These are phyloP conservation scores for Dendrocalamus latiflorus DNA, from an alignment of 202 grass and related monocot genomes.

Conservation along the genomic window DNA sequence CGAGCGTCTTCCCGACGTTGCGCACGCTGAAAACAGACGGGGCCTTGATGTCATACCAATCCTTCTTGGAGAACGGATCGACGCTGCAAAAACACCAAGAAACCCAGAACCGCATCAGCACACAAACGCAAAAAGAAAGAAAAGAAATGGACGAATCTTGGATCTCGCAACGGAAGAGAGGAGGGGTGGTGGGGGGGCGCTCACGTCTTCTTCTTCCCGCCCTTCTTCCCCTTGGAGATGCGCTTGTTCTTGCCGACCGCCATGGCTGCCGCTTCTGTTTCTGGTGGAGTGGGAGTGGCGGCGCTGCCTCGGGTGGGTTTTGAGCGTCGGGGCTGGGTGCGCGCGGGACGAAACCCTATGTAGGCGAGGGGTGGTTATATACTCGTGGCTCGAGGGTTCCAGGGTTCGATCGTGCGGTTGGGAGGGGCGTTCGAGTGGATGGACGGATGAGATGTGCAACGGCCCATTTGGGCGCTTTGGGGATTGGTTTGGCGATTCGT, in stretches of 20 bases:
- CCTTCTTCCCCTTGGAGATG: constrained; percentile 92
- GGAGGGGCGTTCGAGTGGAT: neutral
- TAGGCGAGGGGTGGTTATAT: neutral
- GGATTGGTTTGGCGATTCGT: neutral
- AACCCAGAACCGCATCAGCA: neutral
- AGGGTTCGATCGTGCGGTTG: constrained; percentile 1
- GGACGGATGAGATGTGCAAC: neutral
- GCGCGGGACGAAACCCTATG: neutral
- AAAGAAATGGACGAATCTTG: neutral
- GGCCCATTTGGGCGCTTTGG: neutral
- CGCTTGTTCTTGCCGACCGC: constrained; percentile 90
- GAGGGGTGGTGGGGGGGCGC: neutral
- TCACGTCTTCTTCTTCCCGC: constrained; percentile 90
- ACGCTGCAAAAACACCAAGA: constrained; percentile 40
- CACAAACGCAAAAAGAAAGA: neutral
- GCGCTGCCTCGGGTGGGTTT: constrained; percentile 5
- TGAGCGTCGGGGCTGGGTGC: neutral
- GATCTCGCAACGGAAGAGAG: neutral
- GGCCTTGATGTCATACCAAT: constrained; percentile 98
- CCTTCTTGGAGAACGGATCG: constrained; percentile 87
- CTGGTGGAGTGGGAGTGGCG: neutral
- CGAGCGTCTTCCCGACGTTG: constrained; percentile 82
- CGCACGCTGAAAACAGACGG: constrained; percentile 59
- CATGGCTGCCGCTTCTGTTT: constrained; percentile 14
- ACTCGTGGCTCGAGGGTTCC: neutral